Percentiles rank a stretch among this genome's conserved stretches.
Conservation (phyloP, 805 yeast species). For the Suhomyces sp. region DNA sequence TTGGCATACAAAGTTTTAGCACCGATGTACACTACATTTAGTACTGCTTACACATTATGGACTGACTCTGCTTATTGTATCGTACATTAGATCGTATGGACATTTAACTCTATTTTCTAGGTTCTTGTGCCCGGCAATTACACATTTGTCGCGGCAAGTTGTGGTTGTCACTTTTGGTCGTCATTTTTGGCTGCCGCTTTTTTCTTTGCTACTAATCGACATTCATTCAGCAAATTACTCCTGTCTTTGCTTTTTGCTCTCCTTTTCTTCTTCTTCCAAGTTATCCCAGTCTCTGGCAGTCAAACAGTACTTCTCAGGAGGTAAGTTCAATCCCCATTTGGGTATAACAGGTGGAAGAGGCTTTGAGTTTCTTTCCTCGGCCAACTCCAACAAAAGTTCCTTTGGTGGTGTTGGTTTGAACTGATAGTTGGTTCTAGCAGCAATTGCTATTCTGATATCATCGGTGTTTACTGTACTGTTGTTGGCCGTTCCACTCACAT, state of each 20-base stretch:
- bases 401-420: slow-evolving; percentile 94
- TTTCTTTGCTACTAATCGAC: not conserved
- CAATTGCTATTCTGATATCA: slow-evolving; percentile 87
- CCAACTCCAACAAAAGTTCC: slow-evolving; percentile 84
- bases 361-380: slow-evolving; percentile 86
- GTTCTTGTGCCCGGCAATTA: not conserved
- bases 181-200: not conserved
- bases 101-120: not conserved
- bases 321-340: slow-evolving; percentile 86
- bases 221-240: not conserved
- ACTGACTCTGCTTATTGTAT: not conserved
- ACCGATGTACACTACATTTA: not conserved
- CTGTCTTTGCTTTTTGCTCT: slow-evolving; percentile 9
- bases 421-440: slow-evolving; percentile 92
- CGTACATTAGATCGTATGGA: not conserved
- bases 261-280: slow-evolving; percentile 20
- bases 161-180: not conserved
- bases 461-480: slow-evolving; percentile 70
- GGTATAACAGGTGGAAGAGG: slow-evolving; percentile 90
- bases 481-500: slow-evolving; percentile 28
- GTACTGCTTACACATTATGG: not conserved
- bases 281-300: slow-evolving; percentile 76
- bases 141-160: not conserved
- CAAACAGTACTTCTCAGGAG: slow-evolving; percentile 95
- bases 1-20: not conserved